phyloP scores from a whole-genome alignment of 768 basidiomycete genomes.

The Tylopilus felleus region DNA sequence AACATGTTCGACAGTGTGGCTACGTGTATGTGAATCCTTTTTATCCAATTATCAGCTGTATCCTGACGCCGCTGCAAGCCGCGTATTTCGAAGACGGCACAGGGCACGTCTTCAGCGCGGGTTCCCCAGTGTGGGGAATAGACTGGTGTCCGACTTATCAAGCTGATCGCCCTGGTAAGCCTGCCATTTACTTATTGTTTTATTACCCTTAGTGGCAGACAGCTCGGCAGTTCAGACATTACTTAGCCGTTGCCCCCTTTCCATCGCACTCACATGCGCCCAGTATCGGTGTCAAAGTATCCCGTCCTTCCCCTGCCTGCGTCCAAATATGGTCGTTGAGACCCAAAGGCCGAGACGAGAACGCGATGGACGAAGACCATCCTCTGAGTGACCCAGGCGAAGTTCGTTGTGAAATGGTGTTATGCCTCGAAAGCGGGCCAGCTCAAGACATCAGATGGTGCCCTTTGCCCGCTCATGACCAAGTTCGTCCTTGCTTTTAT shows the following conservation, averaged over 20 bases:
- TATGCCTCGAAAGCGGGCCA: slow-evolving; percentile 80
- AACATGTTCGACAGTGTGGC: slow-evolving; percentile 53
- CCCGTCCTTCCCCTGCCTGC: slow-evolving; percentile 56
- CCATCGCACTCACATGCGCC: slow-evolving; percentile 64
- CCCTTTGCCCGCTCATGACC: slow-evolving; percentile 79
- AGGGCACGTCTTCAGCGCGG: slow-evolving; percentile 77
- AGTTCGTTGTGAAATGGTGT: slow-evolving; percentile 77
- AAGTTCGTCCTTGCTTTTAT: slow-evolving; percentile 29
- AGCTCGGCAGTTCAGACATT: slow-evolving; percentile 65
- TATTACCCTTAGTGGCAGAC: not conserved
- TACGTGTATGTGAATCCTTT: slow-evolving; percentile 55
- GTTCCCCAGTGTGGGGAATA: slow-evolving; percentile 85
- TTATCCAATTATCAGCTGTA: not conserved
- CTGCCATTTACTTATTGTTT: not conserved
- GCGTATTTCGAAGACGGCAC: slow-evolving; percentile 54
- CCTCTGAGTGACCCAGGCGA: slow-evolving; percentile 18
- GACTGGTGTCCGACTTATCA: slow-evolving; percentile 89
- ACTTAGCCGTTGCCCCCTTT: slow-evolving; percentile 79
- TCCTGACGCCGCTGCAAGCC: slow-evolving; percentile 39
- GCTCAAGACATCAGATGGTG: slow-evolving; percentile 90
- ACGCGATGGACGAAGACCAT: slow-evolving; percentile 24
- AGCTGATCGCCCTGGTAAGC: slow-evolving; percentile 51
- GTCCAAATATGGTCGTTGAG: slow-evolving; percentile 84
- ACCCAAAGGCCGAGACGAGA: slow-evolving; percentile 14
- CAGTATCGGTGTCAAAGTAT: slow-evolving; percentile 56